phyloP scores from a whole-genome alignment of 2,329 filamentous ascomycete species.

The Neonectria coccinea region DNA sequence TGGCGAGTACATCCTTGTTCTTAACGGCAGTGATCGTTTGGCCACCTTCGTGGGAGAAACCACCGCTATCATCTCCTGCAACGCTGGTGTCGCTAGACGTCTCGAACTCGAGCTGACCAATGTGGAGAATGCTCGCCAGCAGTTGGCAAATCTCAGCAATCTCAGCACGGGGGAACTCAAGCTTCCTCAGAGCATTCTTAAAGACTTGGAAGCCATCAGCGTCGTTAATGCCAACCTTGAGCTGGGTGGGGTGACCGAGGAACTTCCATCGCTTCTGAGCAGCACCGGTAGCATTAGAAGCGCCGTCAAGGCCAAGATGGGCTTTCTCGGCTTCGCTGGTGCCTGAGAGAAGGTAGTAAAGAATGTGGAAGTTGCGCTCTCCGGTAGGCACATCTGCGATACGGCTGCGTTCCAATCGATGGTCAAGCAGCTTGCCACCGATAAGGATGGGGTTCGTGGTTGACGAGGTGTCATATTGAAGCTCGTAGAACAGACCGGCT shows the following conservation, averaged over 20 bases:
- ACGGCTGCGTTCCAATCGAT: constrained; percentile 90
- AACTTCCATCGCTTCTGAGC: constrained; percentile 91
- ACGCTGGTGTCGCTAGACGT: constrained; percentile 83
- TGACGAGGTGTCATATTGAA: constrained; percentile 94
- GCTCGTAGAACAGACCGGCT: constrained; percentile 92
- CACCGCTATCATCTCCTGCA: constrained; percentile 89
- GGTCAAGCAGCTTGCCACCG: constrained; percentile 93
- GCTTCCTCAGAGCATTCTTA: constrained; percentile 92
- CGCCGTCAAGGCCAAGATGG: constrained; percentile 76
- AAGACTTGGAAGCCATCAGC: constrained; percentile 96
- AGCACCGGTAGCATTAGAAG: constrained; percentile 59
- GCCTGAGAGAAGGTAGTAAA: constrained; percentile 95
- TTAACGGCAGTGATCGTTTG: constrained; percentile 87
- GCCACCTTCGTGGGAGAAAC: constrained; percentile 94
- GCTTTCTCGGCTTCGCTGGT: constrained; percentile 91
- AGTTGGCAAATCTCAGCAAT: constrained; percentile 98
- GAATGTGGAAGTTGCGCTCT: constrained; percentile 94
- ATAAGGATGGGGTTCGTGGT: constrained; percentile 88
- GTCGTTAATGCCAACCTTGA: constrained; percentile 98
- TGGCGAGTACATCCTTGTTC: constrained; percentile 89
- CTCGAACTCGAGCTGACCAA: constrained; percentile 95
- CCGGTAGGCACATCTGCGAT: constrained; percentile 93
- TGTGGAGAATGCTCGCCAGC: constrained; percentile 92
- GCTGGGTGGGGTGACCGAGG: constrained; percentile 93
- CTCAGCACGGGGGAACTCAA: constrained; percentile 92